Evolutionary conservation across 2,329 filamentous ascomycete genomes (phyloP), one percentile per base, ranked within the genome.

Genomic region (Xylariaceae sp.): DNA sequence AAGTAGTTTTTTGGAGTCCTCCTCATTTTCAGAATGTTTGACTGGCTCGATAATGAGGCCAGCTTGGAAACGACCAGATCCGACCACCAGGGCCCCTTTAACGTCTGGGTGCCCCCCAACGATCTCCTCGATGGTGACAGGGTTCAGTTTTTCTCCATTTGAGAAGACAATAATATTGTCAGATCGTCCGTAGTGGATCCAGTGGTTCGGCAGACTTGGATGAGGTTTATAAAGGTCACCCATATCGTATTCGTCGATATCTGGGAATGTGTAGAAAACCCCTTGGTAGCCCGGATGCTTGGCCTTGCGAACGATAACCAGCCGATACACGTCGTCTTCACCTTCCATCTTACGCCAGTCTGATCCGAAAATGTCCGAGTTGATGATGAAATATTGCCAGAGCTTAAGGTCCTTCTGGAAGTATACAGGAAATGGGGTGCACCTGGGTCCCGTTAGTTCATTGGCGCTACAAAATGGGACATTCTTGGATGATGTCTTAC

Each of bases 111-210:
- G 77, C 10, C 65, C 66, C 6, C 63, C 56, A 2, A 82, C 64
- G 14, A 70, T 71, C 0, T 67, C 61, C 58, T 81, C 79, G 32
- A 81, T 76, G 2, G 70, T 73, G 2, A 77, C 67, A 0, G 78
- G 78, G 57, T 83, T 82, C 6, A 81, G 61, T 64, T 82, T 82
- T 67, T 81, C 77, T 23, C 79, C 79, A 45, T 77, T 81, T 1
- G 74, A 76, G 37, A 83, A 75, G 14, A 82, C 78, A 16, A 82
- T 76, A 44, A 82, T 68, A 57, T 79, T 76, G 55, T 82, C 79
- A 0, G 67, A 66, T 2, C 75, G 68, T 1, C 75, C 74, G 20
- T 67, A 61, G 23, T 75, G 73, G 3, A 67, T 61, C 74, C 74
- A 79, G 56, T 74, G 67, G 41, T 76, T 59, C 0, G 70, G 69